Base-by-base conservation (phyloP, 257 asterid species). In the Echites panduratus region DNA sequence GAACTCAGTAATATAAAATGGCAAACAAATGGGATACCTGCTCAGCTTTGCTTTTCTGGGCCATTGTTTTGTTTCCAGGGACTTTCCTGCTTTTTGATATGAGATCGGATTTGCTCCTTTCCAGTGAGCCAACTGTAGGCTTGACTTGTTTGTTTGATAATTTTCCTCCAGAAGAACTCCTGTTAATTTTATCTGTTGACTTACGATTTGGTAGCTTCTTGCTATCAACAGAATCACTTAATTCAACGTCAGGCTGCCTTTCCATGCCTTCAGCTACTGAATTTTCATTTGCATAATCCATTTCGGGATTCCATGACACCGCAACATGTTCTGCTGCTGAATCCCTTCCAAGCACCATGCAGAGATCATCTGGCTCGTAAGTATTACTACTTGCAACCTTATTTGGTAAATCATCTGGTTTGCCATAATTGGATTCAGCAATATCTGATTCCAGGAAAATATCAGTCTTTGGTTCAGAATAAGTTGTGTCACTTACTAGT, bases 341-440 rank as follows among this genome's bases (percentile, higher is more conserved):
- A 73, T 80, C 79, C n/a, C 85, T 82, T 53, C 87, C 88, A 20
- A 79, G 79, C 70, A 91, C 86, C 95, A 91, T 82, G 72, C 78
- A 87, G 48, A 91, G 86, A 75, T 91, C 97, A 73, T 91, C 96
- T 26, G 96, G 96, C 71, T 89, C 97, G 43, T 68, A 70, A 66
- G 20, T 71, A 70, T 78, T 76, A 69, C 81, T 27, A 40, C 79
- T 47, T 63, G 49, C 82, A 22, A 58, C 76, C 76, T 79, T 85
- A 29, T 69, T 85, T 70, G 57, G 78, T 16, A 58, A 32, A 66
- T 75, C 80, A 71, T 79, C 81, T 2, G 70, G 59, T 59, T 27
- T 65, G 75, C 49, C 66, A 52, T 69, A 79, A 70, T 70, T 47
- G 75, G 80, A 76, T 74, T 84, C 87, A 45, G 73, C 76, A 0